Percentiles rank a stretch among this genome's conserved stretches.
Evolutionary conservation across 176 grass and related monocot genomes (phyloP).

Genomic region (Thinopyrum elongatum): DNA sequence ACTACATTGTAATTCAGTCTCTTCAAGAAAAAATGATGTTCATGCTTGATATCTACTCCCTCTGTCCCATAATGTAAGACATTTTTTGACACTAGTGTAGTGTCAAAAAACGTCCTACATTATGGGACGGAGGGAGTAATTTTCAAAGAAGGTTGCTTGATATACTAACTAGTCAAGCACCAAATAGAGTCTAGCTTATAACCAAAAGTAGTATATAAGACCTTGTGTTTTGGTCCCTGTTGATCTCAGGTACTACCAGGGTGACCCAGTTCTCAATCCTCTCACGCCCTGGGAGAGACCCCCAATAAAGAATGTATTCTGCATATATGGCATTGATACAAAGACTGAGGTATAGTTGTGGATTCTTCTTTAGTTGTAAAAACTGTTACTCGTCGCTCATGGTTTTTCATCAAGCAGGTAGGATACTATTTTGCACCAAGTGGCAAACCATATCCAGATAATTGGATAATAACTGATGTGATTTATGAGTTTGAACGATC

Average conservation of each 20-base stretch:
- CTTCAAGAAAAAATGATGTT: conserved; percentile 13
- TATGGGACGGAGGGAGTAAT: no score
- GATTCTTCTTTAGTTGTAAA: conserved; percentile 20
- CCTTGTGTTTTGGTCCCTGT: conserved; percentile 5
- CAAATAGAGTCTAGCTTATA: conserved; percentile 16
- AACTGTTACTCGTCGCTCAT: background rate
- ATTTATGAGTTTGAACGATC: conserved; percentile 89
- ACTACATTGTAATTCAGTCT: conserved; percentile 7
- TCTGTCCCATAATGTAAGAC: no score
- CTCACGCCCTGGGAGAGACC: conserved; percentile 97
- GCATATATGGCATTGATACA: conserved; percentile 91
- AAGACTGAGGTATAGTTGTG: conserved; percentile 73
- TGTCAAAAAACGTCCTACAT: no score
- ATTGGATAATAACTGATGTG: conserved; percentile 96
- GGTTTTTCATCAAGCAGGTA: conserved; percentile 65
- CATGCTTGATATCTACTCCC: conserved; percentile 6
- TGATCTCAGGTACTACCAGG: conserved; percentile 80
- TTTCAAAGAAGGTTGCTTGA: background rate
- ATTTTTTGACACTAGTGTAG: no score
- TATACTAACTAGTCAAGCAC: conserved; percentile 11
- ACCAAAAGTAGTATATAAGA: conserved; percentile 16
- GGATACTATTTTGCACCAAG: conserved; percentile 98
- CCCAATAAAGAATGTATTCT: conserved; percentile 93
- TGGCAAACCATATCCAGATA: conserved; percentile 96
- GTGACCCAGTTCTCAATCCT: conserved; percentile 93